These are phyloP conservation scores for Erythrophleum ivorense DNA, from an alignment of 331 rosid genomes.

Conservation along the genomic window DNA sequence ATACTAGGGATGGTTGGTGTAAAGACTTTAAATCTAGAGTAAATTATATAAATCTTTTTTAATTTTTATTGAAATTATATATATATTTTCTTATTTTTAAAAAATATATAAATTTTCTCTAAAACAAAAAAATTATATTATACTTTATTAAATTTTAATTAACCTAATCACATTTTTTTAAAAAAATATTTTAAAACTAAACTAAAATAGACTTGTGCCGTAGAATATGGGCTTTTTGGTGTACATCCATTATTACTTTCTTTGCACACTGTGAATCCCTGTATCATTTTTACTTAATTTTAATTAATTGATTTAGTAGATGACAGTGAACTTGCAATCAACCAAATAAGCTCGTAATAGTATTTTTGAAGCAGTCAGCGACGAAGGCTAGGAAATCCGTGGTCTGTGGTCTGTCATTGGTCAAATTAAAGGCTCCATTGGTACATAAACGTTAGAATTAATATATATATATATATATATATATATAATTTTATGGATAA, in stretches of 20 bases:
- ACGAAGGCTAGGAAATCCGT: background rate
- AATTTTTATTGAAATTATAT: no score
- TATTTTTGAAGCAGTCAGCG: background rate
- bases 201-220: conserved; percentile 59
- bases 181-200: no score
- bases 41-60: no score
- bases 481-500: no score
- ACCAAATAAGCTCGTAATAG: background rate
- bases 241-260: conserved; percentile 67
- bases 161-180: conserved; percentile 42
- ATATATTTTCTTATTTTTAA: no score
- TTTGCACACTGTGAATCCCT: conserved; percentile 67
- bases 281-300: conserved; percentile 57
- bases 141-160: conserved; percentile 64
- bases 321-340: background rate
- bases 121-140: conserved; percentile 39
- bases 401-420: background rate
- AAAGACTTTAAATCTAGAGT: background rate
- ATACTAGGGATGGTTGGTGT: background rate
- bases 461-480: no score
- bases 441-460: no score
- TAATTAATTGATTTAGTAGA: background rate
- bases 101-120: background rate
- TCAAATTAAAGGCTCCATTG: background rate
- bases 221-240: conserved; percentile 67